Percentiles rank a stretch among this genome's conserved stretches.
Conservation (phyloP, 2,329 filamentous ascomycete genomes). For the Fusarium sp. region DNA sequence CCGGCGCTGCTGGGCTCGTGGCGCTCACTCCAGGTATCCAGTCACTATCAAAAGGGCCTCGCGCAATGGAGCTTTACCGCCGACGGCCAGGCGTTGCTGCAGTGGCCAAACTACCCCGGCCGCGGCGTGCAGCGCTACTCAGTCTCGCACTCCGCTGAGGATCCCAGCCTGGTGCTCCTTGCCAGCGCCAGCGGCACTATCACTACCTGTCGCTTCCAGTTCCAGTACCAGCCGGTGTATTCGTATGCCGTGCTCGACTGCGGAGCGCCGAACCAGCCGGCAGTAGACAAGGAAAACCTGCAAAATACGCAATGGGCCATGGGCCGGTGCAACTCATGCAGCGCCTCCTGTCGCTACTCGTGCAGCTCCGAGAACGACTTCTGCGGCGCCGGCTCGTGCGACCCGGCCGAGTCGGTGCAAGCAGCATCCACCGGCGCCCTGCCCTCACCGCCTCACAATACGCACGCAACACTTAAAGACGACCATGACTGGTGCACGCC, state of each 20-base stretch:
- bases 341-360: conserved; percentile 7
- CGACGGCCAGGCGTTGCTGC: conserved; percentile 17
- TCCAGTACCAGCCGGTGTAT: conserved; percentile 18
- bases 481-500: not conserved
- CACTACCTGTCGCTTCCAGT: conserved; percentile 18
- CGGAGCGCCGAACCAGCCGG: not conserved
- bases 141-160: conserved; percentile 15
- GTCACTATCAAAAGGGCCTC: conserved; percentile 17
- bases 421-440: not conserved
- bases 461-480: not conserved
- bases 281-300: not conserved
- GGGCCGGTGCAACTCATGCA: conserved; percentile 14
- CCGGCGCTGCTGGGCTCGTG: conserved; percentile 1
- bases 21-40: conserved; percentile 24
- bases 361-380: conserved; percentile 14
- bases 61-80: conserved; percentile 21
- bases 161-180: conserved; percentile 8
- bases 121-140: conserved; percentile 20
- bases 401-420: not conserved
- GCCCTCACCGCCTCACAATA: not conserved
- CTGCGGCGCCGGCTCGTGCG: not conserved
- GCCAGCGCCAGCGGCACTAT: conserved; percentile 11
- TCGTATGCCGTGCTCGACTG: conserved; percentile 16
- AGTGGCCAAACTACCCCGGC: conserved; percentile 19
- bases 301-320: conserved; percentile 12